A percentile compares a stretch with the other conserved stretches of the same genome.
Conservation (phyloP, 139 green algal genomes). For the Picochlorum sp. region DNA sequence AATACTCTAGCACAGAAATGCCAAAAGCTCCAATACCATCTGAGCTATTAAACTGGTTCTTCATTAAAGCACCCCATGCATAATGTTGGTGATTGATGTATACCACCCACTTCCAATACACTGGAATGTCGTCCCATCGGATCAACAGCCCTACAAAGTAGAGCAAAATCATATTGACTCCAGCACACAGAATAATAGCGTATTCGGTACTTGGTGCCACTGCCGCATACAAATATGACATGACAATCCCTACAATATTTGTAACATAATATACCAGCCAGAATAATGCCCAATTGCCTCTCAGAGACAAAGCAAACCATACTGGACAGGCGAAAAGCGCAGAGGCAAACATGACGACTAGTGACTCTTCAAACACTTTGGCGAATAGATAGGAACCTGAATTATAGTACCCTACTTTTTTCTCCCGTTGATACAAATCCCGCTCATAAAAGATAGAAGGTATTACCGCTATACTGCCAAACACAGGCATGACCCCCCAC, state of each 20-base stretch:
- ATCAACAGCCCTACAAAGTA: slow-evolving; percentile 41
- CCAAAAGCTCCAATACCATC: background rate
- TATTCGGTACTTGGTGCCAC: slow-evolving; percentile 67
- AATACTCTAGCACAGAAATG: background rate
- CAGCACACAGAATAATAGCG: background rate
- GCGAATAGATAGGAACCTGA: slow-evolving; percentile 57
- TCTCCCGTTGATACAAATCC: slow-evolving; percentile 13
- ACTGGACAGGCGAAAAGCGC: slow-evolving; percentile 22
- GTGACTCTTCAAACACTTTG: slow-evolving; percentile 64
- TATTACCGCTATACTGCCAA: slow-evolving; percentile 18
- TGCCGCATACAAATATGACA: slow-evolving; percentile 55
- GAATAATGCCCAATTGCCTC: slow-evolving; percentile 46
- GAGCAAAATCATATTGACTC: slow-evolving; percentile 31
- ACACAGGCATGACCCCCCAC: slow-evolving; percentile 54
- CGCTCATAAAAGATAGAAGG: slow-evolving; percentile 19
- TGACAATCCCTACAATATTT: slow-evolving; percentile 33
- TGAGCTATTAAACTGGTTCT: slow-evolving; percentile 28
- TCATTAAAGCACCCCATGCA: slow-evolving; percentile 17
- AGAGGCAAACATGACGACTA: slow-evolving; percentile 11
- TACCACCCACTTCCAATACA: slow-evolving; percentile 3
- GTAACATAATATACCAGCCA: slow-evolving; percentile 45
- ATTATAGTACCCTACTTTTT: slow-evolving; percentile 19
- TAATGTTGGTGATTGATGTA: slow-evolving; percentile 21
- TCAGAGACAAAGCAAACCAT: slow-evolving; percentile 41
- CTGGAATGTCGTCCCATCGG: slow-evolving; percentile 36